A percentile compares a stretch with the other conserved stretches of the same genome.
These are phyloP conservation scores for Aspergillus sp. DNA, from an alignment of 2,329 filamentous ascomycete species.

Conservation along the genomic window DNA sequence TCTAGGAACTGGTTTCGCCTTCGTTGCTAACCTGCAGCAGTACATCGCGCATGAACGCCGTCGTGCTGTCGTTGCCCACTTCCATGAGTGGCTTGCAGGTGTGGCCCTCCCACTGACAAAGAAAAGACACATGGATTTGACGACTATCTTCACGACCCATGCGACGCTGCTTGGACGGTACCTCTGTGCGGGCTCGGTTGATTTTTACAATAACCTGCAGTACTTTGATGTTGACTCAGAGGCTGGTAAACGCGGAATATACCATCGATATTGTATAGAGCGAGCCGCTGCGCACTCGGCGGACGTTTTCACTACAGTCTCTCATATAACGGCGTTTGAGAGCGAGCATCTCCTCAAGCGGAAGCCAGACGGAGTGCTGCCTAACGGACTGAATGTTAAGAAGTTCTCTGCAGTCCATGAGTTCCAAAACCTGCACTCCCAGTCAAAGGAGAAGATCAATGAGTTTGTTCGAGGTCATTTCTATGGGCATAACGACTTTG, in stretches of 20 bases:
- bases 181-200: conserved; percentile 93
- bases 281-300: conserved; percentile 85
- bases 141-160: conserved; percentile 98
- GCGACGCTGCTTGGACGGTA: conserved; percentile 94
- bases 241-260: conserved; percentile 96
- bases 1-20: conserved; percentile 8
- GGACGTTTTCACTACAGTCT: conserved; percentile 98
- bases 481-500: conserved; percentile 97
- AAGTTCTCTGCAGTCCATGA: conserved; percentile 99
- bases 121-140: conserved; percentile 92
- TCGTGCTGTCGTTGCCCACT: conserved; percentile 92
- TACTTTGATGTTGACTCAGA: conserved; percentile 95
- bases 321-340: conserved; percentile 97
- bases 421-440: conserved; percentile 96
- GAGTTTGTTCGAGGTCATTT: conserved; percentile 98
- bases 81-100: conserved; percentile 97
- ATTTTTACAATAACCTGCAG: conserved; percentile 99
- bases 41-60: conserved; percentile 92
- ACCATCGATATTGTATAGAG: conserved; percentile 98
- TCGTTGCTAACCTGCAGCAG: conserved; percentile 45
- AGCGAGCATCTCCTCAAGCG: conserved; percentile 96
- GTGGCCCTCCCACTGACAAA: conserved; percentile 89
- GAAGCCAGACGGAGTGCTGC: conserved; percentile 93
- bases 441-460: conserved; percentile 96
- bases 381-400: conserved; percentile 96